Conservation (phyloP, 2,329 filamentous ascomycete genomes). For the Fusarium lateritium region DNA sequence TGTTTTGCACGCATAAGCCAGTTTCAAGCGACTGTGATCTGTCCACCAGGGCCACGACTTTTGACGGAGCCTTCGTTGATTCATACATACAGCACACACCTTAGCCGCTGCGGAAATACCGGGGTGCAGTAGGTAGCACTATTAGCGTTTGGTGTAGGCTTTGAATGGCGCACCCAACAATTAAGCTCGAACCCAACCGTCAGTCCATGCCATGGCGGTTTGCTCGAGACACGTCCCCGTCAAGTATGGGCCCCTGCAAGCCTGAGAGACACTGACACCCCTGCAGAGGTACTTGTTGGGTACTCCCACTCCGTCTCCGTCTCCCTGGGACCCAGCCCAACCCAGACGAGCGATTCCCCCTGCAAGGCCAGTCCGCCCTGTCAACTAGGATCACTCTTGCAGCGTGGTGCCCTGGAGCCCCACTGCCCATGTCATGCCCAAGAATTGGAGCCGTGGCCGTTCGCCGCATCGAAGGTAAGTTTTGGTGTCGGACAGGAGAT, state of each 20-base stretch:
- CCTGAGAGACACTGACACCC: conserved; percentile 32
- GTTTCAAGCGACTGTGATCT: conserved; percentile 28
- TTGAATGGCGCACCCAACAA: conserved; percentile 47
- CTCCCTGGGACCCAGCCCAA: conserved; percentile 36
- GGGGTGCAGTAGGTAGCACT: conserved; percentile 35
- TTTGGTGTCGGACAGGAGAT: conserved; percentile 50
- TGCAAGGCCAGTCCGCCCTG: conserved; percentile 49
- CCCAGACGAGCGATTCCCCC: conserved; percentile 7
- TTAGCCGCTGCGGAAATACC: conserved; percentile 50
- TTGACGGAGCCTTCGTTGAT: conserved; percentile 19
- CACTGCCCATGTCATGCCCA: conserved; percentile 50
- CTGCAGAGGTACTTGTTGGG: conserved; percentile 45
- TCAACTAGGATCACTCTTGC: conserved; percentile 47
- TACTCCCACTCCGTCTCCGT: conserved; percentile 42
- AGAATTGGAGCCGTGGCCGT: conserved; percentile 45
- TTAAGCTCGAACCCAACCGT: conserved; percentile 51
- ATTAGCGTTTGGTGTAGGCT: conserved; percentile 36
- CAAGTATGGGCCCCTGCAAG: conserved; percentile 39
- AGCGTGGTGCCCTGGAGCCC: conserved; percentile 46
- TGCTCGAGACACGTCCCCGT: conserved; percentile 48
- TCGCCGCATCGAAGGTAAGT: conserved; percentile 45
- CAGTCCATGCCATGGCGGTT: conserved; percentile 49
- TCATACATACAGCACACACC: conserved; percentile 17
- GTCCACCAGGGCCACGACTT: conserved; percentile 21
- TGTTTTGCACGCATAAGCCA: conserved; percentile 33